Evolutionary conservation across 148 eudicot genomes (phyloP).

Genomic region (Nepenthes gracilis): DNA sequence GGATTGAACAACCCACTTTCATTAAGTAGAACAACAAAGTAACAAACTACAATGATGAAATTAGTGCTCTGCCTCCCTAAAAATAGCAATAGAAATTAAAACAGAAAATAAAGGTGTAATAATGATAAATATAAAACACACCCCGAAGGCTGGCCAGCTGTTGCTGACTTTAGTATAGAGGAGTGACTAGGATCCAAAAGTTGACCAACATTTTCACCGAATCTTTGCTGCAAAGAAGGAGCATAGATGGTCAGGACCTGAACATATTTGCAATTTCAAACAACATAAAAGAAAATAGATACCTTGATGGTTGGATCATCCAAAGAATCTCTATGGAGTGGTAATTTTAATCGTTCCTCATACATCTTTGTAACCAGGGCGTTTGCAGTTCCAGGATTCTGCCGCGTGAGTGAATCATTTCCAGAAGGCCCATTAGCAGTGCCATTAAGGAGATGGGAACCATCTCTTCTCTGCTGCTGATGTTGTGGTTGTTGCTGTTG

Average conservation of each 20-base stretch:
- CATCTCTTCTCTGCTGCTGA: constrained; percentile 51
- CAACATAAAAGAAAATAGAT: not conserved
- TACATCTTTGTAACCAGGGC: constrained; percentile 49
- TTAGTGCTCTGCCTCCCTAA: no score
- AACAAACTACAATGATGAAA: no score
- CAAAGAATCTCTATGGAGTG: constrained; percentile 44
- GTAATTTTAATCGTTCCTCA: constrained; percentile 50
- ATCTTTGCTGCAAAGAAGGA: constrained; percentile 44
- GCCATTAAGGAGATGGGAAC: constrained; percentile 44
- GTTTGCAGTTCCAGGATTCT: constrained; percentile 46
- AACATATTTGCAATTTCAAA: not conserved
- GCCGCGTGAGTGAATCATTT: constrained; percentile 39
- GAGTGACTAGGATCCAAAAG: constrained; percentile 43
- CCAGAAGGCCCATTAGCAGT: constrained; percentile 38
- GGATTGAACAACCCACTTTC: no score
- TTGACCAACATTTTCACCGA: constrained; percentile 45
- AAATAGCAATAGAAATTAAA: no score
- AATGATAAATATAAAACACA: constrained; percentile 8
- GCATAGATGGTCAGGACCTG: constrained; percentile 1
- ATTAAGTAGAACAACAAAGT: no score
- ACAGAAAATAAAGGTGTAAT: not conserved
- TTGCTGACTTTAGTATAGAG: constrained; percentile 43
- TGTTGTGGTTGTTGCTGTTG: constrained; percentile 40
- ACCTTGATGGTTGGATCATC: constrained; percentile 55
- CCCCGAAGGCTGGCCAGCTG: constrained; percentile 57